These are phyloP conservation scores for Cyclotella cryptica DNA, from an alignment of 108 stramenopile species.

Conservation along the genomic window DNA sequence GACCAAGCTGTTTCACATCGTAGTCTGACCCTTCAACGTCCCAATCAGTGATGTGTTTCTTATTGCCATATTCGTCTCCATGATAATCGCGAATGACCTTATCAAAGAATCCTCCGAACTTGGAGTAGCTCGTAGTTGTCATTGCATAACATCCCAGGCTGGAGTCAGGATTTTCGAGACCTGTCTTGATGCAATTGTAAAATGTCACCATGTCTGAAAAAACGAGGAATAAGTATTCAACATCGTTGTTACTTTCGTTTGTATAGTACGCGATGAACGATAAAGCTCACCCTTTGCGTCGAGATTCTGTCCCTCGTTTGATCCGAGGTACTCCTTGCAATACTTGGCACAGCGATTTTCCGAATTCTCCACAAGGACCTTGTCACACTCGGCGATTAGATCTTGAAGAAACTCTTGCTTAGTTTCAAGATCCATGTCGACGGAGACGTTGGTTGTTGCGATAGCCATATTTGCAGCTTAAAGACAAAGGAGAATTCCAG, in stretches of 20 bases:
- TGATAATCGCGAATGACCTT: slow-evolving; percentile 66
- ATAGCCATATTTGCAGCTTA: slow-evolving; percentile 6
- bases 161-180: slow-evolving; percentile 63
- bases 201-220: slow-evolving; percentile 38
- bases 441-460: slow-evolving; percentile 16
- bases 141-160: slow-evolving; percentile 66
- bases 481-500: background rate
- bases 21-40: slow-evolving; percentile 50
- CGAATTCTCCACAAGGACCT: slow-evolving; percentile 29
- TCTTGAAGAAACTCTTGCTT: slow-evolving; percentile 29
- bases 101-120: slow-evolving; percentile 65
- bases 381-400: slow-evolving; percentile 23
- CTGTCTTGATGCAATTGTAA: slow-evolving; percentile 59
- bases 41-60: slow-evolving; percentile 66
- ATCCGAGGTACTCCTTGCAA: slow-evolving; percentile 36
- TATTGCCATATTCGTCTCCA: slow-evolving; percentile 41
- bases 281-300: slow-evolving; percentile 34
- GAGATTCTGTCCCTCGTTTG: slow-evolving; percentile 41
- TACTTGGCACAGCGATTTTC: slow-evolving; percentile 56
- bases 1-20: slow-evolving; percentile 57
- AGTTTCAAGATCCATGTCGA: slow-evolving; percentile 29
- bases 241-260: background rate
- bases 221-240: slow-evolving; percentile 1
- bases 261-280: background rate
- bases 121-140: slow-evolving; percentile 60